phyloP scores from a whole-genome alignment of 1,284 basidiomycete genomes.

The Austropuccinia psidii region DNA sequence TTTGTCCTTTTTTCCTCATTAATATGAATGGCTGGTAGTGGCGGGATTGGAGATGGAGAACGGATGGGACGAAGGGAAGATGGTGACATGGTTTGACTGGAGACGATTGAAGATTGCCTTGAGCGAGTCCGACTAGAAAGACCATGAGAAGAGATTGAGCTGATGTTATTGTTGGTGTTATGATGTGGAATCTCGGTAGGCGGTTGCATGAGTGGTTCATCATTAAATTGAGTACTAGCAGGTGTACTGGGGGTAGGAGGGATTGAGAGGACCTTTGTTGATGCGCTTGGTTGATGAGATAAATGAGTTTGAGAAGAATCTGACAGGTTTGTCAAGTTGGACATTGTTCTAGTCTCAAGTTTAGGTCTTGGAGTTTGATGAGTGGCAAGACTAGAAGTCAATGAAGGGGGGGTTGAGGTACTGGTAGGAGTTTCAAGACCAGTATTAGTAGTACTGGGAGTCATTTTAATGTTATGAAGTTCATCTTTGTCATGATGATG shows the following conservation, averaged over 20 bases:
- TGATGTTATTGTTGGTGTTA: neutral
- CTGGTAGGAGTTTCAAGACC: slow-evolving; percentile 1
- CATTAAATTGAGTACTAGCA: slow-evolving; percentile 18
- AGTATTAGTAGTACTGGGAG: neutral
- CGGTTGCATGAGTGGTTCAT: slow-evolving; percentile 25
- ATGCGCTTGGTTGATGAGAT: slow-evolving; percentile 54
- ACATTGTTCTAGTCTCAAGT: neutral
- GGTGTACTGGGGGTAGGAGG: slow-evolving; percentile 60
- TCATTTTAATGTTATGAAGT: neutral
- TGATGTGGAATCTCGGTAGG: slow-evolving; percentile 30
- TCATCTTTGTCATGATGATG: slow-evolving; percentile 34
- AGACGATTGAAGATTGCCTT: slow-evolving; percentile 46
- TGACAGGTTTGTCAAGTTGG: neutral
- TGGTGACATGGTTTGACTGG: slow-evolving; percentile 50
- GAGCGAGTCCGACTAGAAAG: slow-evolving; percentile 17
- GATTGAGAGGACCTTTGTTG: slow-evolving; percentile 54
- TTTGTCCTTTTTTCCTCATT: slow-evolving; percentile 45
- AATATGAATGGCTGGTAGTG: slow-evolving; percentile 70
- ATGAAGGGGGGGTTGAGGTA: slow-evolving; percentile 9
- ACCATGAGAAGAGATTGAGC: neutral
- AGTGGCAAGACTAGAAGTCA: neutral
- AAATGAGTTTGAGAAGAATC: slow-evolving; percentile 52
- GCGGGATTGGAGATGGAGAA: slow-evolving; percentile 83
- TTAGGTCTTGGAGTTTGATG: slow-evolving; percentile 4
- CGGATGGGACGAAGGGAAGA: slow-evolving; percentile 80